Percentiles rank a stretch among this genome's conserved stretches.
These are phyloP conservation scores for Vitis amurensis DNA, from an alignment of 164 flowering plant genomes.

Conservation along the genomic window DNA sequence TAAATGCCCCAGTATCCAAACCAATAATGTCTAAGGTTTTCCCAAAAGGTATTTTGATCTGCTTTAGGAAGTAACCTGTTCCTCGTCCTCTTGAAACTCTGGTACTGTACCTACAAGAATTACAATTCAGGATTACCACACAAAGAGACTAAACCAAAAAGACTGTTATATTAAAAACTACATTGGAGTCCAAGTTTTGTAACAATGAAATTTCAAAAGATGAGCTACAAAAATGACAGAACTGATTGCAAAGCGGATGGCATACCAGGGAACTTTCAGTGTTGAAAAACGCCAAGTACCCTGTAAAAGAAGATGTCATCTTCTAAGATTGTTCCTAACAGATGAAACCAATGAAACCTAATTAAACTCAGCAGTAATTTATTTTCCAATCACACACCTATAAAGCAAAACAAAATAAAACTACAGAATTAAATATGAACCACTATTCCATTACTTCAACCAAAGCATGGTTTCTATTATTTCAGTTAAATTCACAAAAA, in stretches of 20 bases:
- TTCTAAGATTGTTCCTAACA: neutral
- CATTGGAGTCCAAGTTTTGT: neutral
- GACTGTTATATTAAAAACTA: neutral
- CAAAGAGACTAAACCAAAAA: neutral
- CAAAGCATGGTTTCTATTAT: too few relatives aligned
- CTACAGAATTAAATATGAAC: too few relatives aligned
- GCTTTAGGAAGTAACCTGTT: conserved; percentile 34
- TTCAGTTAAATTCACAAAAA: too few relatives aligned
- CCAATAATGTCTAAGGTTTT: conserved; percentile 43
- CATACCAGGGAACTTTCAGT: conserved; percentile 61
- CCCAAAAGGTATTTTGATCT: conserved; percentile 32
- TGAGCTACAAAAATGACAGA: conserved; percentile 8
- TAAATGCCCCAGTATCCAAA: conserved; percentile 37
- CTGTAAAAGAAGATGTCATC: conserved; percentile 31
- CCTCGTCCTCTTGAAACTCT: conserved; percentile 24
- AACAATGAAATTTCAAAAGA: neutral
- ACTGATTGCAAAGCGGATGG: conserved; percentile 5
- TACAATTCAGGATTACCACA: conserved; percentile 4
- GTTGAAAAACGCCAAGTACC: conserved; percentile 38
- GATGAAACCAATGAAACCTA: neutral
- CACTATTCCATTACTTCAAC: too few relatives aligned
- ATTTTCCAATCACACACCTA: neutral
- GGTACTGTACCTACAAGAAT: conserved; percentile 57
- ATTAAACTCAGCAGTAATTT: neutral
- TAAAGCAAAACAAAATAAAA: neutral